A percentile compares a stretch with the other conserved stretches of the same genome.
Conservation (phyloP, 495 filamentous ascomycete species). For the Lasiosphaeria hispida region DNA sequence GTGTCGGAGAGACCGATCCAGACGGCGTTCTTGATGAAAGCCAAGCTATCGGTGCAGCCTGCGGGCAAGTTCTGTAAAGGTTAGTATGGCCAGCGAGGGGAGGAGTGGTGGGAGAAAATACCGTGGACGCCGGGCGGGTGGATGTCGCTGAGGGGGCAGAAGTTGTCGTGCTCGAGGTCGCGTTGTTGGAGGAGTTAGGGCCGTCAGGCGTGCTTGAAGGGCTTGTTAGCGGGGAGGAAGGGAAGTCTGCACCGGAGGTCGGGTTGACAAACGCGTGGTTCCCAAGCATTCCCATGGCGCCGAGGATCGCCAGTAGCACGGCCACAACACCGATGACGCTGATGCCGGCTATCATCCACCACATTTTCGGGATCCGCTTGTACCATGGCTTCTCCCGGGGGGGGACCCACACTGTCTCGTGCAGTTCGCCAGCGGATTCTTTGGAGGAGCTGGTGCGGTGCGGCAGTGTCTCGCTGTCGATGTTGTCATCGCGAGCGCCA, state of each 20-base stretch:
- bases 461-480: background rate
- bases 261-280: constrained; percentile 14
- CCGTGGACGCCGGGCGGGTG: background rate
- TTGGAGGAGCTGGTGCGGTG: constrained; percentile 11
- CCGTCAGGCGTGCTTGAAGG: background rate
- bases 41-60: constrained; percentile 14
- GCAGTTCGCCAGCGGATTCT: constrained; percentile 5
- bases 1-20: constrained; percentile 17
- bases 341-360: constrained; percentile 20
- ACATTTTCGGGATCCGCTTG: constrained; percentile 16
- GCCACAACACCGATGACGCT: constrained; percentile 21
- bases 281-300: constrained; percentile 22
- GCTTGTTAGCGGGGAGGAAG: background rate
- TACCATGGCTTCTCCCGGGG: constrained; percentile 26
- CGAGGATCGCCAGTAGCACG: constrained; percentile 30
- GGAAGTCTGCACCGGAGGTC: background rate
- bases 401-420: constrained; percentile 18
- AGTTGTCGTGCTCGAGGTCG: too few relatives aligned
- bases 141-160: background rate
- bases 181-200: background rate
- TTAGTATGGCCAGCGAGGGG: background rate
- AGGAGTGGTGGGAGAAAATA: background rate
- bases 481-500: constrained; percentile 8
- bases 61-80: background rate
- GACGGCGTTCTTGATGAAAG: constrained; percentile 17